phyloP scores from a whole-genome alignment of 2,329 filamentous ascomycete species.

The Pyrenophora seminiperda region DNA sequence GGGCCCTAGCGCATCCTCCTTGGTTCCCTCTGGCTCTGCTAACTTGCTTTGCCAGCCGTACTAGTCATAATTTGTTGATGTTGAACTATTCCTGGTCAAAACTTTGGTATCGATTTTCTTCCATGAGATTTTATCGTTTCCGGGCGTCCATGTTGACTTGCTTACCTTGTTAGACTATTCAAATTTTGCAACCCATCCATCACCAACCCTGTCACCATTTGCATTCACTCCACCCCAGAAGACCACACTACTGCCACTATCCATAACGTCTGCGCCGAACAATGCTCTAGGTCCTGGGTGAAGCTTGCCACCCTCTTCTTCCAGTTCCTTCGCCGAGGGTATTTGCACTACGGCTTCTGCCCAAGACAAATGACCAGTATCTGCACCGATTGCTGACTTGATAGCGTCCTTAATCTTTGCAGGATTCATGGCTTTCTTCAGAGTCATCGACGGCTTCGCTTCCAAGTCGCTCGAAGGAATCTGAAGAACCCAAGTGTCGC shows the following conservation, averaged over 20 bases:
- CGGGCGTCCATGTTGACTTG: too few species aligned
- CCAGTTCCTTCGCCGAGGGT: constrained; percentile 38
- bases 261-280: constrained; percentile 50
- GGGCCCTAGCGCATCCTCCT: too few species aligned
- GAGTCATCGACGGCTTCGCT: constrained; percentile 25
- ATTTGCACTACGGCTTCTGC: constrained; percentile 50
- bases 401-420: constrained; percentile 53
- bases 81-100: too few species aligned
- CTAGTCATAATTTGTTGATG: too few species aligned
- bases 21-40: too few species aligned
- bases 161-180: constrained; percentile 22
- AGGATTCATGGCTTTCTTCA: constrained; percentile 47
- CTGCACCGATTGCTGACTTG: constrained; percentile 48
- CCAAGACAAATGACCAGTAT: constrained; percentile 51
- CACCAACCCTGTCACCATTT: constrained; percentile 50
- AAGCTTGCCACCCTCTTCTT: constrained; percentile 48
- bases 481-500: constrained; percentile 54
- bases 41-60: too few species aligned
- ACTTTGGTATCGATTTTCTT: too few species aligned
- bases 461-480: constrained; percentile 46
- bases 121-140: too few species aligned
- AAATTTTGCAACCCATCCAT: constrained; percentile 53
- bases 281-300: constrained; percentile 52
- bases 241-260: constrained; percentile 44
- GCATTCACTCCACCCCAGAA: constrained; percentile 54